Conservation (phyloP, 768 basidiomycete genomes). For the Galerina marginata region DNA sequence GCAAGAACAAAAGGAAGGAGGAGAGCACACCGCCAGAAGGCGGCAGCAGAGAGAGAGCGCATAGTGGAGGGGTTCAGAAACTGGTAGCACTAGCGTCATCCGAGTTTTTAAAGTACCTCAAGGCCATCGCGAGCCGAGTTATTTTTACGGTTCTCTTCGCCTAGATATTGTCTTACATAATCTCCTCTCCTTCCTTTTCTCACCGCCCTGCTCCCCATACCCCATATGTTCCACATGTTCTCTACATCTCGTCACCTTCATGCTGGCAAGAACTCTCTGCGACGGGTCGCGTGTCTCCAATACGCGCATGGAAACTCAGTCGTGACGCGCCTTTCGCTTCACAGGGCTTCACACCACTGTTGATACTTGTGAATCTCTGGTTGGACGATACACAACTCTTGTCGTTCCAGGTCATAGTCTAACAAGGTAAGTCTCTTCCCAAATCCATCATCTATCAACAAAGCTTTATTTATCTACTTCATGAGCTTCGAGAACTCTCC, state of each 20-base stretch:
- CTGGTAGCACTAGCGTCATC: constrained; percentile 1
- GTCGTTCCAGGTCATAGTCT: neutral
- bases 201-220: neutral
- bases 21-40: constrained; percentile 16
- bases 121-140: constrained; percentile 5
- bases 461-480: neutral
- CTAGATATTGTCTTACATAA: constrained; percentile 12
- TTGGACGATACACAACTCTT: constrained; percentile 7
- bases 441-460: neutral
- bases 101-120: constrained; percentile 15
- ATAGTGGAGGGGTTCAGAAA: constrained; percentile 4
- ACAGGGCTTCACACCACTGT: neutral
- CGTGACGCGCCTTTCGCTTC: neutral
- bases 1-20: constrained; percentile 18
- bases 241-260: neutral
- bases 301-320: constrained; percentile 1
- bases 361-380: constrained; percentile 12
- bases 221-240: constrained; percentile 14
- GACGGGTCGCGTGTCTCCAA: constrained; percentile 6
- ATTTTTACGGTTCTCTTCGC: constrained; percentile 13
- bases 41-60: constrained; percentile 10
- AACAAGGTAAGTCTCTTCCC: constrained; percentile 10
- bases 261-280: constrained; percentile 9
- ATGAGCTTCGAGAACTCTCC: neutral
- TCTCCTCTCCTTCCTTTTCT: neutral